phyloP scores from a whole-genome alignment of 148 eudicot species.

The Nepenthes mirabilis region DNA sequence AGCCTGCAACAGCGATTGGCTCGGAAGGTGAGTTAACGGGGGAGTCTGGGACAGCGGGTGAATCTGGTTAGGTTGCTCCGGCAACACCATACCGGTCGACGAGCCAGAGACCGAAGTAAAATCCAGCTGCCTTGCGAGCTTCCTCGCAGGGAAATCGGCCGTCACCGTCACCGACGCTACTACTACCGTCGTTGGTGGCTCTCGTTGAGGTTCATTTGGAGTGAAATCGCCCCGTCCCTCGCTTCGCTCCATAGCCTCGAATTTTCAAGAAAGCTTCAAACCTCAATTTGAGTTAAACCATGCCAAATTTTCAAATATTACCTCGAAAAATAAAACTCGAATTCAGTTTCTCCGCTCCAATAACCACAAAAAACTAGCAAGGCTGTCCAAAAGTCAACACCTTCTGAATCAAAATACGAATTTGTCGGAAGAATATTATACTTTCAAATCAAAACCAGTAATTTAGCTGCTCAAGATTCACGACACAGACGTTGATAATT shows the following conservation, averaged over 20 bases:
- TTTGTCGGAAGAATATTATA: no score
- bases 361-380: background rate
- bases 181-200: constrained; percentile 1
- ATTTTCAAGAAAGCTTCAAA: no score
- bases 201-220: constrained; percentile 20
- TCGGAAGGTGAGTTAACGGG: background rate
- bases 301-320: constrained; percentile 3
- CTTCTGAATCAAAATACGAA: background rate
- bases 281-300: constrained; percentile 1
- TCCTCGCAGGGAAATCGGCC: constrained; percentile 42
- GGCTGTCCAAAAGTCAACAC: constrained; percentile 6
- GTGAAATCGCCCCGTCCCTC: constrained; percentile 35
- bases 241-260: constrained; percentile 34
- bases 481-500: background rate
- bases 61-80: constrained; percentile 11
- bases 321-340: background rate
- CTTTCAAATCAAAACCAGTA: background rate
- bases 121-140: constrained; percentile 69
- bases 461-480: constrained; percentile 1
- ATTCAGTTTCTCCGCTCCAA: constrained; percentile 5
- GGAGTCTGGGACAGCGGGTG: constrained; percentile 10
- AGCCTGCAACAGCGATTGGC: constrained; percentile 7
- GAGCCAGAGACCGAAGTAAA: constrained; percentile 24
- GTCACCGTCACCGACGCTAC: constrained; percentile 8
- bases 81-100: constrained; percentile 7